Percentiles rank a stretch among this genome's conserved stretches.
phyloP scores from a whole-genome alignment of 164 flowering plant genomes.

The Dillenia turbinata region DNA sequence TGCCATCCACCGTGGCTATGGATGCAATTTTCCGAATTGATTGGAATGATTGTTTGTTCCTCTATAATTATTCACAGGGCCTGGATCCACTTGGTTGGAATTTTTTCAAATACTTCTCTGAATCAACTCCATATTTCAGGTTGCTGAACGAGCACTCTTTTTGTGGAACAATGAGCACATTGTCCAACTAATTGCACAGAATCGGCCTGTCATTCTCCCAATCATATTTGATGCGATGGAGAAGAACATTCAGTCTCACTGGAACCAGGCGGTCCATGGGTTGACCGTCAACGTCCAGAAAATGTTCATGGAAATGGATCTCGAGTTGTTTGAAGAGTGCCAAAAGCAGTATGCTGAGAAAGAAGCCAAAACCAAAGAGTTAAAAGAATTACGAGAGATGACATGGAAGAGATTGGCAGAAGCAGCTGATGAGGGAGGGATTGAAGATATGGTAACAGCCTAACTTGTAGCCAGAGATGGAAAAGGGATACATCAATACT shows the following conservation, averaged over 20 bases:
- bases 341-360: conserved; percentile 49
- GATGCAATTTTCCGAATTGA: too few species aligned
- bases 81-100: too few species aligned
- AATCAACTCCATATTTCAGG: conserved; percentile 38
- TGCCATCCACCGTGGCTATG: too few species aligned
- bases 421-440: conserved; percentile 39
- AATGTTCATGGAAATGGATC: conserved; percentile 78
- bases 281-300: conserved; percentile 62
- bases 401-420: conserved; percentile 70
- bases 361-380: conserved; percentile 38
- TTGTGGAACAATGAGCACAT: conserved; percentile 86
- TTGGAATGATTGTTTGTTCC: too few species aligned
- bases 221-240: conserved; percentile 67
- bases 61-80: too few species aligned
- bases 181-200: conserved; percentile 75
- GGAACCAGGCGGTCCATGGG: conserved; percentile 82
- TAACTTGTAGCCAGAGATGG: conserved; percentile 4
- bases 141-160: conserved; percentile 78
- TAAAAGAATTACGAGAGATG: conserved; percentile 53
- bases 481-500: neutral
- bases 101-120: neutral
- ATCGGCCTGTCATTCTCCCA: conserved; percentile 51
- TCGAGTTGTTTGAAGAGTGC: conserved; percentile 62
- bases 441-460: conserved; percentile 36
- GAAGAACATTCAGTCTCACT: conserved; percentile 59